Evolutionary conservation across 345 rosid genomes (phyloP), one percentile per base, ranked within the genome.

Genomic region (Pistacia integerrima): DNA sequence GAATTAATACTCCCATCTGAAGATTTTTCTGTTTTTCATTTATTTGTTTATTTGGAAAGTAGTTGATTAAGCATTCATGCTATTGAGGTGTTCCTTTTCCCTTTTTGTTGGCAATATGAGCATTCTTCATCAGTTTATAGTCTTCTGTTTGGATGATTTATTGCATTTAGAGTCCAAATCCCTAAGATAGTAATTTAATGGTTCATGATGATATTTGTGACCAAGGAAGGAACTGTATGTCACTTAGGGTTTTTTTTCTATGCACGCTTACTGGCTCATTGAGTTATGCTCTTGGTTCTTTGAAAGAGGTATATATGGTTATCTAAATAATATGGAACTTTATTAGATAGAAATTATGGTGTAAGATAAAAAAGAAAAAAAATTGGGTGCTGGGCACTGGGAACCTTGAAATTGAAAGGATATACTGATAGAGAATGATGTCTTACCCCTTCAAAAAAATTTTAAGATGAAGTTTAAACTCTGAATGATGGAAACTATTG

Each of bases 1-100:
- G 75, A 59, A 59, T 70, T 59, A 41, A n/a, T 18, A 20, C 64
- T 56, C 49, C 49, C 35, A 55, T 70, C 8, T 44, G 25, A 41
- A 72, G 46, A 48, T 51, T 20, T 51, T 49, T 73, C 18, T 30
- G 4, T n/a, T 14, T 13, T 28, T 54, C 33, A 28, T 25, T 52
- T 58, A 66, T 52, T 52, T 69, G 22, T n/a, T 51, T 30, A 69
- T 41, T 8, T 49, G 44, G 13, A 16, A 69, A 69, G 41, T 51
- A 30, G 25, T 20, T 33, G 48, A 10, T n/a, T 52, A 69, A 16
- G 4, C 25, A 69, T 11, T 36, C 28, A 22, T 44, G 25, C 30
- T 17, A 41, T 66, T 41, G 16, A 66, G n/a, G 33, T 44, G 54
- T 66, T n/a, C 11, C 33, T 41, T 41, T 10, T 17, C 30, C 18